Evolutionary conservation across 441 rosid genomes (phyloP), one percentile per base, ranked within the genome.

Genomic region (Eruca vesicaria): DNA sequence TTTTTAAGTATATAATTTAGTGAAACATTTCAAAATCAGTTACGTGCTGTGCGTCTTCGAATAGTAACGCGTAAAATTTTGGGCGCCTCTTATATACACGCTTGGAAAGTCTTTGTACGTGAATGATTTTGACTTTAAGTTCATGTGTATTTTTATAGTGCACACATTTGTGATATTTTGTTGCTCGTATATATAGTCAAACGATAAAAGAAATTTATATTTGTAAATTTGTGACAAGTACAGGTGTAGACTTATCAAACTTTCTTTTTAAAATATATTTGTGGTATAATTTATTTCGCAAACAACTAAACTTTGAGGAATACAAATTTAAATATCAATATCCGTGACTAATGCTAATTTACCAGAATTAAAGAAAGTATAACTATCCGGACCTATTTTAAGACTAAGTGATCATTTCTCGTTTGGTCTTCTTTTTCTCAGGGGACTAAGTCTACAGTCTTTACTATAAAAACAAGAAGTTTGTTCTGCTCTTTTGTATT

Each of bases 111-210:
- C 15, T 67, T 66, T 32, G 50, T 58, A 66, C 59, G 50, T 29
- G 6, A 45, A 11, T 16, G 28, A 35, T 74, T 67, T 67, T 67
- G 73, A 68, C 73, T 68, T 74, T 63, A 38, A 12, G 43, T 12
- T 72, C 69, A 6, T 63, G 36, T 4, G 21, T 59, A 28, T 9
- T 64, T 56, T 43, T 41, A 15, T 43, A 65, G 53, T 64, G 53
- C 38, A 33, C 43, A 48, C 18, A 43, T 58, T 45, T 19, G 55
- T 45, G 21, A 33, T 45, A 45, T 48, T 35, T 67, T 15, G 67
- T 48, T 67, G 62, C 23, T 74, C 29, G 12, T 59, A 68, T 61
- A 60, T 16, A 60, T 67, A 6, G 78, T 68, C 78, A 50, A 60
- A 48, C 29, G 32, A 16, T 61, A 50, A 58, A 18, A 29, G n/a